Evolutionary conservation across 495 filamentous ascomycete genomes (phyloP), one percentile per base, ranked within the genome.

Genomic region (Cudoniella acicularis): DNA sequence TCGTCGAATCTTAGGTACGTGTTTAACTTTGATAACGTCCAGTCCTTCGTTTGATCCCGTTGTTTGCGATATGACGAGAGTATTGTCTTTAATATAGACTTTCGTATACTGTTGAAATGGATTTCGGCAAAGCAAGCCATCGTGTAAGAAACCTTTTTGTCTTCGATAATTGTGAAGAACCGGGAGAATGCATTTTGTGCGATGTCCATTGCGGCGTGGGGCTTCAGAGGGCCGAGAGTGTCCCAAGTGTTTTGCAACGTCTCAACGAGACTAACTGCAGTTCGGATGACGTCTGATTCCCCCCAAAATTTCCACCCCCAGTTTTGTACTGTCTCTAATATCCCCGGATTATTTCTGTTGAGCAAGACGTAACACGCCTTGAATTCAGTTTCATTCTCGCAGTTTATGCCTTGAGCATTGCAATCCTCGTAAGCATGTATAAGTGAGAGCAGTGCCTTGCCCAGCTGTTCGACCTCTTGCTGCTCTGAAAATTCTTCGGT

Each of bases 111-210:
- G 52, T 86, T 89, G 73, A 98, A 98, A 62, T 92, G 89, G 16
- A 92, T 86, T 68, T 97, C 92, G 1, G 92, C 92, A 41, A 96
- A 87, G 69, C 93, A 97, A 4, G 89, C 93, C 87, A 95, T 93
- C 18, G 92, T 80, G 70, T 96, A 98, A 0, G 93, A 90, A 1
- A 92, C 83, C 51, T 77, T 72, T 1, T 79, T 79, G 10, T 87
- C 86, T 53, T 83, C 78, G 42, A 97, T 75, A 40, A 94, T 76
- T 1, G 76, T 76, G 73, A 95, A 98, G 68, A 94, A 94, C 23
- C 85, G 81, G 18, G 77, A 66, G 64, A 83, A 87, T 50, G 86
- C 86, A 2, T 84, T 80, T 53, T 87, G 83, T 1, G 85, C 77
- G 59, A 85, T 73, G 43, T 68, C 60, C 25, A 58, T 57, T 57